Base-by-base conservation (phyloP, 1,284 basidiomycete genomes). In the Ustilago trichophora region DNA sequence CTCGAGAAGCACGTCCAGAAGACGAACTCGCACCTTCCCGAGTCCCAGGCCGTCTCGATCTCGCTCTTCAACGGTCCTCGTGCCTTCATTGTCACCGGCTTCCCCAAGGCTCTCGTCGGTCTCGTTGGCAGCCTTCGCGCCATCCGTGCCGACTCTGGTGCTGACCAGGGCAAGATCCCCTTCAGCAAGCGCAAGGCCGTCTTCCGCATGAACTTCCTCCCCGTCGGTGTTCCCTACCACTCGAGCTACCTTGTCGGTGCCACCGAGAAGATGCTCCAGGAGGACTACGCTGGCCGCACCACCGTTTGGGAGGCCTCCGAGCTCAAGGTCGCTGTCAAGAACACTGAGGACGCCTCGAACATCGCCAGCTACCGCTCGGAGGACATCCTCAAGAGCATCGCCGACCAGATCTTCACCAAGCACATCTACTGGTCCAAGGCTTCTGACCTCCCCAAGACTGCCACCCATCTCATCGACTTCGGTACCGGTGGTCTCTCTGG, bases 141-240 rank as follows among this genome's bases (percentile, higher is more conserved):
- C 83, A 86, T 94, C 72, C 89, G 90, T 74, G 95, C 94, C 3
- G 88, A 92, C 0, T 86, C 86, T 15, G 92, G 92, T 35, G 85
- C 90, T 34, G 95, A 98, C 78, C 95, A 98, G 84, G 91, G 89
- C 87, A 96, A 95, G 72, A 85, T 88, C 8, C 91, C 93, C 21
- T 95, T 90, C 85, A 93, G 92, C 31, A 93, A 98, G 84, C 88
- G 96, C 77, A 95, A 96, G 83, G 90, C 91, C 10, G 90, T 92
- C 13, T 98, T 98, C 83, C 91, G 88, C 48, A 88, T 91, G 64
- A 89, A 95, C 46, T 98, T 98, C 86, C 85, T 98, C 74, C 91
- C 92, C 25, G 91, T 98, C 76, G 90, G 89, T 65, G 94, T 94
- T 0, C 96, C 95, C 1, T 98, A 93, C 84, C 95, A 98, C 85